These are phyloP conservation scores for Gossypium stocksii DNA, from an alignment of 345 rosid genomes.

Conservation along the genomic window DNA sequence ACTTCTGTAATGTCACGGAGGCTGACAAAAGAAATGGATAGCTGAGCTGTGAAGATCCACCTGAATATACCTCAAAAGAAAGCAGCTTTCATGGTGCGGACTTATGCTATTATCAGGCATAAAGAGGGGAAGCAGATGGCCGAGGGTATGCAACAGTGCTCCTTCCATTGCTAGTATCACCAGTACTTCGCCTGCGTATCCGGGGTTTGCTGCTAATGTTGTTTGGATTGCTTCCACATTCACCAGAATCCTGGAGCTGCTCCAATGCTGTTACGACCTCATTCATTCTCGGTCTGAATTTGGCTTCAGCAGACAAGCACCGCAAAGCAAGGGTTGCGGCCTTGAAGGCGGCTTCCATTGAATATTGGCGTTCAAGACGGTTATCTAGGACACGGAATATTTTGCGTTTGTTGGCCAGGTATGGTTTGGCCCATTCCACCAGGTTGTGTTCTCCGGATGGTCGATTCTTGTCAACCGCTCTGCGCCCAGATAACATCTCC, in stretches of 20 bases:
- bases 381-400: constrained; percentile 62
- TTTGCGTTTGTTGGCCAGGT: constrained; percentile 72
- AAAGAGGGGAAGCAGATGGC: constrained; percentile 66
- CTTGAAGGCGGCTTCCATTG: constrained; percentile 61
- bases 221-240: constrained; percentile 26
- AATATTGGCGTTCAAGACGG: constrained; percentile 76
- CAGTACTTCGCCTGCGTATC: constrained; percentile 60
- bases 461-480: constrained; percentile 86
- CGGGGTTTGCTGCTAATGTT: constrained; percentile 20
- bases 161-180: constrained; percentile 37
- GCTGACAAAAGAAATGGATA: neutral
- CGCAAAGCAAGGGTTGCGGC: constrained; percentile 59
- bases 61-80: neutral
- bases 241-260: constrained; percentile 44
- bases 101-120: constrained; percentile 33
- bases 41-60: neutral
- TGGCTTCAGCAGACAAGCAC: constrained; percentile 60
- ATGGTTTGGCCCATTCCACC: constrained; percentile 92
- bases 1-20: constrained; percentile 37
- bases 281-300: constrained; percentile 71
- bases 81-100: neutral
- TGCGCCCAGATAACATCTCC: constrained; percentile 84
- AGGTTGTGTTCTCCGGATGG: constrained; percentile 88
- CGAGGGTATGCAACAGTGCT: constrained; percentile 52
- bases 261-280: constrained; percentile 67